phyloP scores from a whole-genome alignment of 2,329 filamentous ascomycete genomes.

The Daldinia eschscholtzii region DNA sequence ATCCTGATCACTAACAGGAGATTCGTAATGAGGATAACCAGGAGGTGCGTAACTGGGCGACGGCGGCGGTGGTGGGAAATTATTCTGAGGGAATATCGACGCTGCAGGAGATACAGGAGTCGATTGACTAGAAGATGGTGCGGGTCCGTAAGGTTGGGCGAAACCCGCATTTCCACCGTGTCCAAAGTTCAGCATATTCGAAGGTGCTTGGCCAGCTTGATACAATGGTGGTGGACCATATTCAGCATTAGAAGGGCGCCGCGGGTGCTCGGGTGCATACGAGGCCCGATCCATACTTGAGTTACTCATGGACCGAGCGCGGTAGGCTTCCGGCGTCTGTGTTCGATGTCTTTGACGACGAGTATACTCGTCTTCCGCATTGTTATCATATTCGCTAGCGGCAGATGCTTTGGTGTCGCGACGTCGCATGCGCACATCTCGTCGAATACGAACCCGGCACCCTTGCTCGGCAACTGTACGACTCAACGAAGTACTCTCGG shows the following conservation, averaged over 20 bases:
- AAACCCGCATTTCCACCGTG: slow-evolving; percentile 45
- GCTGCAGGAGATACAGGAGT: slow-evolving; percentile 51
- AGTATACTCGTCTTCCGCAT: slow-evolving; percentile 70
- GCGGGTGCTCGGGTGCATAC: slow-evolving; percentile 46
- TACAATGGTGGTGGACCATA: slow-evolving; percentile 50
- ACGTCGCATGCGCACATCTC: slow-evolving; percentile 92
- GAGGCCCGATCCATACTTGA: slow-evolving; percentile 50
- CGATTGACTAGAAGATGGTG: slow-evolving; percentile 45
- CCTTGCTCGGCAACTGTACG: slow-evolving; percentile 95
- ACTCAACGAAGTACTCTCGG: slow-evolving; percentile 89
- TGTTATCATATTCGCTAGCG: slow-evolving; percentile 61
- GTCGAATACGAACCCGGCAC: slow-evolving; percentile 93
- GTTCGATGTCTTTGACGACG: slow-evolving; percentile 47
- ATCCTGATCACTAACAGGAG: slow-evolving; percentile 43
- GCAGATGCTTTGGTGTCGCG: slow-evolving; percentile 73
- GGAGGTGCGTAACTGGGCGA: slow-evolving; percentile 42
- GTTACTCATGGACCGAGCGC: slow-evolving; percentile 51
- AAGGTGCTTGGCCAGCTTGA: slow-evolving; percentile 44
- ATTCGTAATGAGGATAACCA: slow-evolving; percentile 46
- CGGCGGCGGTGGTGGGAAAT: slow-evolving; percentile 39
- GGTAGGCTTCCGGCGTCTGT: slow-evolving; percentile 51
- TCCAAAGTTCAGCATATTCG: slow-evolving; percentile 48
- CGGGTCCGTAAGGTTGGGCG: slow-evolving; percentile 48
- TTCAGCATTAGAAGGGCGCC: slow-evolving; percentile 50
- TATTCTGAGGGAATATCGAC: slow-evolving; percentile 45